Evolutionary conservation across 1,139 yeast genomes (phyloP).

Genomic region (Nakaseomyces nivariensis): DNA sequence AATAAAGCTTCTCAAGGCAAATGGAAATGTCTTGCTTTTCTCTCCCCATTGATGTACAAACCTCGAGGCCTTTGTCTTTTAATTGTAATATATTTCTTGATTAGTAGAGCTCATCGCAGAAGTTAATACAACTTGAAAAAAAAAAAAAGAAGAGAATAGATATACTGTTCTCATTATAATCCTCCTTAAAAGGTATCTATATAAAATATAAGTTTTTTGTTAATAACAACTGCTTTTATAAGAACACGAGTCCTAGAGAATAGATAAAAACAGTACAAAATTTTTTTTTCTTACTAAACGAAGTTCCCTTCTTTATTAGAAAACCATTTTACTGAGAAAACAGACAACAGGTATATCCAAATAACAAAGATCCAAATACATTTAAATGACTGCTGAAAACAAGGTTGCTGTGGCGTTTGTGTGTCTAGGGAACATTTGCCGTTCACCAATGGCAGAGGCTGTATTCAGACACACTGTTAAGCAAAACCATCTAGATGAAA

Average conservation of each 20-base stretch:
- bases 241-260: too few species aligned
- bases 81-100: too few species aligned
- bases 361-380: not conserved
- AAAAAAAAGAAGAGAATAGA: too few species aligned
- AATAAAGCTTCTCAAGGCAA: not conserved
- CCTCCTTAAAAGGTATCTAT: too few species aligned
- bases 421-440: slow-evolving; percentile 88
- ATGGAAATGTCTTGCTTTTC: not conserved
- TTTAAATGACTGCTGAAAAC: slow-evolving; percentile 10
- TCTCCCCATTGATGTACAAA: not conserved
- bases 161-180: too few species aligned
- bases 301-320: not conserved
- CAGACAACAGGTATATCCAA: too few species aligned
- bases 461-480: slow-evolving; percentile 62
- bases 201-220: too few species aligned
- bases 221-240: too few species aligned
- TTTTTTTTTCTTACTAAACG: too few species aligned
- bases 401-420: slow-evolving; percentile 70
- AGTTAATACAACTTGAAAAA: too few species aligned
- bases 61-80: not conserved
- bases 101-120: too few species aligned
- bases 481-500: slow-evolving; percentile 33
- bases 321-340: not conserved
- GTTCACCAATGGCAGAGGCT: slow-evolving; percentile 98
- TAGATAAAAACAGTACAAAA: too few species aligned